Evolutionary conservation across 1,284 basidiomycete genomes (phyloP).

Genomic region (Hemileia vastatrix): DNA sequence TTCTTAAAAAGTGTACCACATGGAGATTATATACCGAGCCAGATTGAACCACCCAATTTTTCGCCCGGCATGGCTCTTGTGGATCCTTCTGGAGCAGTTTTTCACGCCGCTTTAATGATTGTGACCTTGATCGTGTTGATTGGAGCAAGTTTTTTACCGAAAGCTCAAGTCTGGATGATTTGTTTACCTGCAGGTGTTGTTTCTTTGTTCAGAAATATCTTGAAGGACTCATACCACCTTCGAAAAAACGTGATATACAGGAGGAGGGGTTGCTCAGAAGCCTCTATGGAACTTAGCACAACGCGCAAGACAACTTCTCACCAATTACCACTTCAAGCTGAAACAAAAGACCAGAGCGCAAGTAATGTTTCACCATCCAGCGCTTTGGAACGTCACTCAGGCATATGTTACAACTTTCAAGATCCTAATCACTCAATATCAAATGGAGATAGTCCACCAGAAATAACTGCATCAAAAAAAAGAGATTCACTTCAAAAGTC

Average conservation of each 20-base stretch:
- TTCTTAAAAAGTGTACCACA: too few species aligned
- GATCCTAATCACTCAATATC: too few species aligned
- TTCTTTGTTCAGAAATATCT: conserved; percentile 62
- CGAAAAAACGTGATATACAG: conserved; percentile 27
- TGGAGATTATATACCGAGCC: conserved; percentile 20
- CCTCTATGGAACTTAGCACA: not conserved
- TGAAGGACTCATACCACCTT: too few species aligned
- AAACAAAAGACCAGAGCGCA: too few species aligned
- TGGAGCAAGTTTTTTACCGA: conserved; percentile 51
- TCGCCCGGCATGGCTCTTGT: conserved; percentile 37
- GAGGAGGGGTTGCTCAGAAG: conserved; percentile 10
- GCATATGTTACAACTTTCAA: too few species aligned
- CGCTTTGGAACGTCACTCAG: too few species aligned
- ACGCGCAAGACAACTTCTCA: conserved; percentile 17
- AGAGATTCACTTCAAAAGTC: too few species aligned
- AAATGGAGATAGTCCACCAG: too few species aligned
- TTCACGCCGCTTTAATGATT: conserved; percentile 49
- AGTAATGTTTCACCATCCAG: too few species aligned
- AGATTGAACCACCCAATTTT: conserved; percentile 13
- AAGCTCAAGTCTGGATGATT: conserved; percentile 54
- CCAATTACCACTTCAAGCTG: too few species aligned
- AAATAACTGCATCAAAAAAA: too few species aligned
- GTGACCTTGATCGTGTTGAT: conserved; percentile 54
- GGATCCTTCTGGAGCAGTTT: conserved; percentile 51
- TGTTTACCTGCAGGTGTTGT: conserved; percentile 72